A percentile compares a stretch with the other conserved stretches of the same genome.
These are phyloP conservation scores for Saitozyma sp. DNA, from an alignment of 768 basidiomycete genomes.

Conservation along the genomic window DNA sequence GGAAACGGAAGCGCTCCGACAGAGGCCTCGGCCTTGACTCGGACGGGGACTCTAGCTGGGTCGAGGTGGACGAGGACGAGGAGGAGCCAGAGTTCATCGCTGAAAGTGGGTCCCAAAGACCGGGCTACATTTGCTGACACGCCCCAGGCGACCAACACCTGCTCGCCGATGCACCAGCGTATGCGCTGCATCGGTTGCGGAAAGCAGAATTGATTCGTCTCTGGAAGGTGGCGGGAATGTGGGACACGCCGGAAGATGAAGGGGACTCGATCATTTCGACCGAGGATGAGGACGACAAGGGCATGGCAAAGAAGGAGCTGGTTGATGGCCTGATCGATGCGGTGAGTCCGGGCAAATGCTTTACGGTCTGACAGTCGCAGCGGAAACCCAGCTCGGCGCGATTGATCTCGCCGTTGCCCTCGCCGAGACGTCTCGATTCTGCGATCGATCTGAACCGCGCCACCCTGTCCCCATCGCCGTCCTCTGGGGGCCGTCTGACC, in stretches of 20 bases:
- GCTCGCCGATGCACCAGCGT: constrained; percentile 42
- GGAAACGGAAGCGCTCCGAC: constrained; percentile 34
- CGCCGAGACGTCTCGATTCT: constrained; percentile 1
- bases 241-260: constrained; percentile 30
- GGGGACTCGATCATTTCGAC: constrained; percentile 6
- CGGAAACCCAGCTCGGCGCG: constrained; percentile 9
- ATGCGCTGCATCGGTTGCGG: constrained; percentile 40
- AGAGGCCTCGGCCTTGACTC: constrained; percentile 5
- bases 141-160: constrained; percentile 47
- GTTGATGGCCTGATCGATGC: constrained; percentile 47
- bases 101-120: constrained; percentile 32
- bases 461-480: constrained; percentile 2
- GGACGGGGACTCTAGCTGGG: constrained; percentile 33
- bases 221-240: constrained; percentile 51
- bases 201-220: constrained; percentile 50
- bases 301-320: constrained; percentile 45
- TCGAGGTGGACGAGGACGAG: constrained; percentile 37
- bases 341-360: constrained; percentile 22
- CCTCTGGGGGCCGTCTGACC: background rate
- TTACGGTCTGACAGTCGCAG: background rate
- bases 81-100: constrained; percentile 45
- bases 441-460: background rate
- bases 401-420: constrained; percentile 16
- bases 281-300: constrained; percentile 33
- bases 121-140: background rate